phyloP scores from a whole-genome alignment of 192 early-diverging fungal genomes.

The Umbelopsis isabellina region DNA sequence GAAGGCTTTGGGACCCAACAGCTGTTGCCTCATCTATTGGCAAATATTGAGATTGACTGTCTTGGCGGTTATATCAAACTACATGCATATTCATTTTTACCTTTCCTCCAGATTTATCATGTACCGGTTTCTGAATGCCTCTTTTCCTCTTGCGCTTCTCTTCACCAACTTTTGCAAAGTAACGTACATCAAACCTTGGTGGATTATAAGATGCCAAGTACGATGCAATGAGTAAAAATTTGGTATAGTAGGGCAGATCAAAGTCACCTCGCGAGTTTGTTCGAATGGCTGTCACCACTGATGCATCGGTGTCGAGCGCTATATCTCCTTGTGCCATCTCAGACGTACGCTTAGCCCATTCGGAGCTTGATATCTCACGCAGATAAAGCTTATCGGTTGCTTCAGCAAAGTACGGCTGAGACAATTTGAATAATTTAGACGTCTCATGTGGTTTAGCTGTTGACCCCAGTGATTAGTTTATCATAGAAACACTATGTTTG shows the following conservation, averaged over 20 bases:
- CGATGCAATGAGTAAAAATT: conserved; percentile 86
- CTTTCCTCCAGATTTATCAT: conserved; percentile 51
- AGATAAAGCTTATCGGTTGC: conserved; percentile 87
- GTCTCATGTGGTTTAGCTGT: conserved; percentile 66
- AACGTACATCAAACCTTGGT: conserved; percentile 78
- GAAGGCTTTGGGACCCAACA: conserved; percentile 91
- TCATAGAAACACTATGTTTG: no score
- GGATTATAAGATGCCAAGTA: conserved; percentile 97
- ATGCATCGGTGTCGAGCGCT: neutral
- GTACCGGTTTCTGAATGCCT: conserved; percentile 47
- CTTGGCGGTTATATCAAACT: no score
- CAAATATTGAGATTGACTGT: neutral
- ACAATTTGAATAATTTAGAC: conserved; percentile 71
- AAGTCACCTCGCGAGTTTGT: conserved; percentile 51
- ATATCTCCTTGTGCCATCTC: conserved; percentile 18
- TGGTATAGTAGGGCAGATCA: conserved; percentile 87
- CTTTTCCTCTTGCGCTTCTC: conserved; percentile 37
- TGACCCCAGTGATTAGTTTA: no score
- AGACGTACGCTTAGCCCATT: conserved; percentile 67
- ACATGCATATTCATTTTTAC: conserved; percentile 8
- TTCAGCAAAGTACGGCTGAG: conserved; percentile 80
- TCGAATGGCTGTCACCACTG: conserved; percentile 29
- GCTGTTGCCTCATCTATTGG: conserved; percentile 71
- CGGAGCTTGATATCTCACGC: conserved; percentile 87
- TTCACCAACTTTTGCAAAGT: conserved; percentile 72